phyloP scores from a whole-genome alignment of 2,329 filamentous ascomycete genomes.

The Phialocephala sp. region DNA sequence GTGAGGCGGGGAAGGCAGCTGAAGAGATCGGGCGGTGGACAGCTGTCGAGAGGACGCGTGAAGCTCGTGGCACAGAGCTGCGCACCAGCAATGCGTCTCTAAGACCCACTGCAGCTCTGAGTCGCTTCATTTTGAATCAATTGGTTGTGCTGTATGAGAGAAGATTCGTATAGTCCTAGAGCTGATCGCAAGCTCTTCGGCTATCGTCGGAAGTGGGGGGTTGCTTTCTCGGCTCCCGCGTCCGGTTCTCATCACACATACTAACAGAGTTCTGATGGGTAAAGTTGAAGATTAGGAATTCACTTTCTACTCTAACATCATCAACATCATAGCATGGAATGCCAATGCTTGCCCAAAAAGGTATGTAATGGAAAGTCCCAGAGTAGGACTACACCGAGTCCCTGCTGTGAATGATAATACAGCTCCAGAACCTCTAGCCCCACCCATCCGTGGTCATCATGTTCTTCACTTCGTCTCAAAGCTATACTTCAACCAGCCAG shows the following conservation, averaged over 20 bases:
- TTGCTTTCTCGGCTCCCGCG: neutral
- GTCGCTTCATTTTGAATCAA: conserved; percentile 40
- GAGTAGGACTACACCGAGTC: conserved; percentile 18
- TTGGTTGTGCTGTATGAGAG: conserved; percentile 25
- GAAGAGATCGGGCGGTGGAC: conserved; percentile 20
- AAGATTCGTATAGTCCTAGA: conserved; percentile 15
- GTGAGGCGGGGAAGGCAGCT: conserved; percentile 17
- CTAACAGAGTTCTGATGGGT: neutral
- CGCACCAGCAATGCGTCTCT: conserved; percentile 27
- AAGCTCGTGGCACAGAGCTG: conserved; percentile 25
- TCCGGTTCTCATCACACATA: neutral
- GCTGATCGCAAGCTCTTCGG: conserved; percentile 20
- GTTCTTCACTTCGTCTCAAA: conserved; percentile 53
- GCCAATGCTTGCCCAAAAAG: conserved; percentile 23
- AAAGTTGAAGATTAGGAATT: neutral
- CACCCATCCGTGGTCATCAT: conserved; percentile 11
- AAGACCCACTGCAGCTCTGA: conserved; percentile 36
- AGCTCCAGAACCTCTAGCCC: conserved; percentile 17
- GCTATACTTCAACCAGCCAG: conserved; percentile 76
- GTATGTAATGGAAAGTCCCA: conserved; percentile 18
- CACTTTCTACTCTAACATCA: conserved; percentile 36
- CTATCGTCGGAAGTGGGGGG: conserved; percentile 30
- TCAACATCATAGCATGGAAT: conserved; percentile 32
- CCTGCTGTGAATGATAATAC: conserved; percentile 32
- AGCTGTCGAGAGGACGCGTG: conserved; percentile 38